Base-by-base conservation (phyloP, 1,139 yeast species). In the Kurtzmaniella quercitrusa region DNA sequence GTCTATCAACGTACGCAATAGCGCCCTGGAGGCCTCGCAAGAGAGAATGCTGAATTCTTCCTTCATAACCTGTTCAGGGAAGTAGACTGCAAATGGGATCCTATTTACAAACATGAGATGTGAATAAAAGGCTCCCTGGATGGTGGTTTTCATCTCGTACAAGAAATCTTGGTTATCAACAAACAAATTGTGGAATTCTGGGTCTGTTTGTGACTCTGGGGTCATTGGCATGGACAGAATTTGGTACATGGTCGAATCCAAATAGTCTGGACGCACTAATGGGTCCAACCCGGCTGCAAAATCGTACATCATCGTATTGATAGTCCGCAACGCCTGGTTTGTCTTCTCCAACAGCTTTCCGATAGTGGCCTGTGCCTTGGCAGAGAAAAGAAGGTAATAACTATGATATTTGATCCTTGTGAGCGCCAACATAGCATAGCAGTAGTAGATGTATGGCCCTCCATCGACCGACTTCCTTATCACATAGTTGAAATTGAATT, bases 201-300 rank as follows among this genome's bases (percentile, higher is more conserved):
- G 38, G 12, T 34, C 31, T 3, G 7, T 9, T 34, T 16, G 17
- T 10, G 11, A 12, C 11, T 34, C 18, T 31, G 36, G 36, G 5
- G 36, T 34, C 9, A 5, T 34, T 6, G 23, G 46, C 44, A 17
- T 50, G 37, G 11, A 19, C 39, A 11, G 14, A 7, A 19, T 3
- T 17, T 12, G 24, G 6, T 17, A 16, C 37, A 34, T 34, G n/a
- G 24, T 19, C 14, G 14, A 10, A 16, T 34, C 37, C 14, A 34
- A 11, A 18, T 34, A 12, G 17, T 34, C 37, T 3, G 60, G 60
- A n/a, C 60, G 46, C 9, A 55, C 34, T 33, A 46, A 48, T 4
- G 64, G 62, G 18, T 55, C 57, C 52, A 60, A 50, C 18, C 47
- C 34, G 6, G 46, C 42, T 1, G 55, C 48, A 44, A 61, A 41